Evolutionary conservation across 2,329 filamentous ascomycete genomes (phyloP), one percentile per base, ranked within the genome.

Genomic region (Colletotrichum chrysophilum): DNA sequence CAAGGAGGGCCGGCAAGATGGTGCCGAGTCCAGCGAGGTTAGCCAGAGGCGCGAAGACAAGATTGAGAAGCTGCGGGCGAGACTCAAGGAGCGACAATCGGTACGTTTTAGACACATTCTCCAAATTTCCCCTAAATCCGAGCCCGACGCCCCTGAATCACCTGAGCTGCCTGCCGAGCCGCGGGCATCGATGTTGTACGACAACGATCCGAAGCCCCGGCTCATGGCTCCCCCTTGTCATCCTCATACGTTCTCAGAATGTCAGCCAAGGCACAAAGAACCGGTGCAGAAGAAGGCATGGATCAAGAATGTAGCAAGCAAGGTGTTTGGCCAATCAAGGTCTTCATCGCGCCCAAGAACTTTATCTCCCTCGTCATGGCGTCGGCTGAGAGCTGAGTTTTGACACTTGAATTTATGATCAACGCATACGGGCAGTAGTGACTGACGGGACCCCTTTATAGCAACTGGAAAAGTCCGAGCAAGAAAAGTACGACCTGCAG

Each of bases 391-490:
- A 66, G 43, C 26, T 60, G 61, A 43, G 13, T 43, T 64, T 14
- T 60, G 21, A 32, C 18, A 16, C 30, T 24, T 34, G 4, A 14
- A 18, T 24, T 30, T 16, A 30, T 43, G 30, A 48, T 21, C 32
- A 18, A 18, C 12, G 21, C 21, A 5, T 18, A 9, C 28, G 34
- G 10, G 24, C 30, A 14, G 12, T 43, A 68, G 55, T 66, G 71
- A 78, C 82, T 80, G 78, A 81, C 67, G 60, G 38, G 67, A 66
- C 77, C 62, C 70, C 72, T 70, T 70, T 68, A 56, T 79, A 92
- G 90, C 90, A 92, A 90, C 86, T 90, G 79, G 90, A 92, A 77
- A 88, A 90, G 79, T 86, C 88, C 16, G 90, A 92, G 77, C 86
- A 88, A 77, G 90, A 91, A 60, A 90, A 87, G 69, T 87, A 89